A percentile compares a stretch with the other conserved stretches of the same genome.
phyloP scores from a whole-genome alignment of 2,329 filamentous ascomycete species.

The Phialophora expanda region DNA sequence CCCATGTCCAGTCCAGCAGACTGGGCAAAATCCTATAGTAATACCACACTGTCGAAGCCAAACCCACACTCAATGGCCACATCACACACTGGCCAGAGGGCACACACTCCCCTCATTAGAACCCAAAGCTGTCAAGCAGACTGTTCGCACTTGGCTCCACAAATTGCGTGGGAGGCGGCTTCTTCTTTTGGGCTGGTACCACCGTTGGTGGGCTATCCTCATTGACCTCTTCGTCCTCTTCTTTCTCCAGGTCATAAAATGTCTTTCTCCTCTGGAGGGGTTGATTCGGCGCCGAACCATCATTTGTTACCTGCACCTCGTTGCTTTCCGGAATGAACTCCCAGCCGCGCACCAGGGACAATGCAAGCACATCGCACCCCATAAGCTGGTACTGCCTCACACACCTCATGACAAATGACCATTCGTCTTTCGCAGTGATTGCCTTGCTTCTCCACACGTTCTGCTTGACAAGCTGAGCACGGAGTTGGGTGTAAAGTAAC shows the following conservation, averaged over 20 bases:
- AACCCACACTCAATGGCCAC: not conserved
- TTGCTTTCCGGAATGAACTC: constrained; percentile 47
- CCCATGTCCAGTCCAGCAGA: not conserved
- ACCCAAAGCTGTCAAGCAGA: constrained; percentile 90
- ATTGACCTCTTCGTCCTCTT: constrained; percentile 64
- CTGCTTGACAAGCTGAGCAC: constrained; percentile 80
- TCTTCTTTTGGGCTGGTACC: constrained; percentile 46
- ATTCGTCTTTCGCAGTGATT: constrained; percentile 79
- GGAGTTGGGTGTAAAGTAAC: constrained; percentile 83
- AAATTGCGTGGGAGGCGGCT: constrained; percentile 75
- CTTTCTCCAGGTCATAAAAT: constrained; percentile 70
- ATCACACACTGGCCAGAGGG: not conserved
- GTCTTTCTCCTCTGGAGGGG: constrained; percentile 55
- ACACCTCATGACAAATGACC: constrained; percentile 87
- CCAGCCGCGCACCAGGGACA: constrained; percentile 72
- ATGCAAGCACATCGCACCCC: constrained; percentile 88
- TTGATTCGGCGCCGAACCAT: constrained; percentile 34
- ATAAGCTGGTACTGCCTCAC: constrained; percentile 84
- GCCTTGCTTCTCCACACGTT: constrained; percentile 73
- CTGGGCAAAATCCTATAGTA: not conserved
- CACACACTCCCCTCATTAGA: constrained; percentile 56
- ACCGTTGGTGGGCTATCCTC: constrained; percentile 49
- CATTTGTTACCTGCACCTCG: constrained; percentile 33
- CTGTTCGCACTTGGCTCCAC: constrained; percentile 90
- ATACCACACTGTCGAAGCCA: not conserved